Conservation (phyloP, 2,329 filamentous ascomycete genomes). For the Elsinoe arachidis region DNA sequence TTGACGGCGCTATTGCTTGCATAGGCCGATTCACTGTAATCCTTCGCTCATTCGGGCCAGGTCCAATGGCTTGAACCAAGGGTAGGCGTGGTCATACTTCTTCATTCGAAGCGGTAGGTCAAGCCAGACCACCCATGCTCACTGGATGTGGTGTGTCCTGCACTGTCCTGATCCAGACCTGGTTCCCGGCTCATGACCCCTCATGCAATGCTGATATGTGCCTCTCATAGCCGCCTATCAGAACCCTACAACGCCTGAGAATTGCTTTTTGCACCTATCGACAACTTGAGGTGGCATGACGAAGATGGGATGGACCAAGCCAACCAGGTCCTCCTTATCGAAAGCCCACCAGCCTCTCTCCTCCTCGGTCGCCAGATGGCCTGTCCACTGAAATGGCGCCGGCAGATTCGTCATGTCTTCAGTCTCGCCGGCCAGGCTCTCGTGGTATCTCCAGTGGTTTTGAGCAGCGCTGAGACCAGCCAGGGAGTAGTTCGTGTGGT, state of each 20-base stretch:
- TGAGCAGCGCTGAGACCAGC: conserved; percentile 77
- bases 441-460: conserved; percentile 46
- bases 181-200: background rate
- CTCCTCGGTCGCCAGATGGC: conserved; percentile 39
- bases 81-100: background rate
- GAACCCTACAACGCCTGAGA: conserved; percentile 50
- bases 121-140: too few relatives aligned
- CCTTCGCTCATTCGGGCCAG: background rate
- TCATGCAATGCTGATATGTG: background rate
- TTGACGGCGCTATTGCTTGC: background rate
- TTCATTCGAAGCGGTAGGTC: background rate
- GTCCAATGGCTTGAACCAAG: background rate
- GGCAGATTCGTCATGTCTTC: conserved; percentile 13
- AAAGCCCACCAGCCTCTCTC: conserved; percentile 51
- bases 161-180: too few relatives aligned
- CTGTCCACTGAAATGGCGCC: conserved; percentile 38
- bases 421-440: conserved; percentile 15
- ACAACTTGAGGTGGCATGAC: conserved; percentile 67
- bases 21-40: background rate
- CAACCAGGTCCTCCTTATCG: conserved; percentile 61
- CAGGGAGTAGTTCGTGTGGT: conserved; percentile 89
- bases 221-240: background rate
- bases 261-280: conserved; percentile 57
- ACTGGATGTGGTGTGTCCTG: too few relatives aligned
- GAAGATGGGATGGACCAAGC: conserved; percentile 72